Conservation (phyloP, 106 monocot species). For the Allium fistulosum region DNA sequence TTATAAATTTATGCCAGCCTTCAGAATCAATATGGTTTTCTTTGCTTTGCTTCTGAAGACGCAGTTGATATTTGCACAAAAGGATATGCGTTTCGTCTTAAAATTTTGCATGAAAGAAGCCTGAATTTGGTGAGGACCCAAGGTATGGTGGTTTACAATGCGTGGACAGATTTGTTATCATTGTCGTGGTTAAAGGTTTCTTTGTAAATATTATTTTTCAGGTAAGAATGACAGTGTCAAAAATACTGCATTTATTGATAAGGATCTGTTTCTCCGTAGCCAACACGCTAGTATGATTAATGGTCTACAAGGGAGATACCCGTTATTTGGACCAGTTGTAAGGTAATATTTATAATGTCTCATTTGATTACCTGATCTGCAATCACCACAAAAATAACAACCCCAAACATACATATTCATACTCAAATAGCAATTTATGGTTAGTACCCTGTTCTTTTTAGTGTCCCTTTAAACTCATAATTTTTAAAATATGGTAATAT, state of each 20-base stretch:
- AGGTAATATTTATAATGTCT: constrained; percentile 24
- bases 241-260: constrained; percentile 41
- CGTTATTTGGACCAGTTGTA: constrained; percentile 78
- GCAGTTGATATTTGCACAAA: constrained; percentile 74
- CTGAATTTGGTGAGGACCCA: constrained; percentile 32
- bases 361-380: background rate
- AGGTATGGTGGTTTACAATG: constrained; percentile 28
- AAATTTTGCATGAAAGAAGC: constrained; percentile 83
- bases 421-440: too few species aligned
- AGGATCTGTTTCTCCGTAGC: constrained; percentile 65
- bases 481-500: too few species aligned
- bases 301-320: constrained; percentile 80
- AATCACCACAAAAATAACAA: too few species aligned
- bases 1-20: constrained; percentile 39
- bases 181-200: too few species aligned
- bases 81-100: constrained; percentile 91
- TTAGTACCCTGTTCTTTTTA: too few species aligned
- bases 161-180: too few species aligned
- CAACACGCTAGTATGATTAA: constrained; percentile 99
- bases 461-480: too few species aligned
- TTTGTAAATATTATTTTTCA: background rate
- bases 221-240: constrained; percentile 34
- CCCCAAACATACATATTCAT: too few species aligned
- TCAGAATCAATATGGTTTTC: constrained; percentile 49
- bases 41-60: constrained; percentile 64